phyloP scores from a whole-genome alignment of 129 eudicot genomes.

The Tagetes patula region DNA sequence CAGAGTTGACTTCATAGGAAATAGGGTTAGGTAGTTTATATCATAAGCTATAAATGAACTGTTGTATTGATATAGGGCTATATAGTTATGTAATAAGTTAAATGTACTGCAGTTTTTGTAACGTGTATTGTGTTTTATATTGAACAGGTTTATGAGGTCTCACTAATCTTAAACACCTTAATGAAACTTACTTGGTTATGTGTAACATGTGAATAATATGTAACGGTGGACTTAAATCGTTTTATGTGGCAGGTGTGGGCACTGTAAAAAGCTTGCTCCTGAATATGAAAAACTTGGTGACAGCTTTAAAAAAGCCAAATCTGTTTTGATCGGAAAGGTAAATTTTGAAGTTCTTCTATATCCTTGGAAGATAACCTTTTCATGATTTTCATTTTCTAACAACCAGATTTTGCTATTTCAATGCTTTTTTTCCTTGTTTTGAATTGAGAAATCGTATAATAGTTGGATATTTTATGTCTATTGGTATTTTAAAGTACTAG shows the following conservation, averaged over 20 bases:
- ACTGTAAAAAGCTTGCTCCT: slow-evolving; percentile 98
- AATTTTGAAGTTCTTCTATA: slow-evolving; percentile 11
- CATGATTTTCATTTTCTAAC: background rate
- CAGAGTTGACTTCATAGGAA: background rate
- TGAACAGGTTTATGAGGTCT: background rate
- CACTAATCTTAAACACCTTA: background rate
- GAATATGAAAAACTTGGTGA: slow-evolving; percentile 92
- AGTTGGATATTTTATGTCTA: slow-evolving; percentile 1
- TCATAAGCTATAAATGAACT: background rate
- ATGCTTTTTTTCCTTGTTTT: slow-evolving; percentile 16
- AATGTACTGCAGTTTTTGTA: slow-evolving; percentile 6
- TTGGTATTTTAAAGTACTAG: background rate
- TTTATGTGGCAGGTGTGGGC: slow-evolving; percentile 81
- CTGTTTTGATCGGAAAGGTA: slow-evolving; percentile 92
- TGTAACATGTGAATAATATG: slow-evolving; percentile 7
- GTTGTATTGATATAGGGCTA: background rate
- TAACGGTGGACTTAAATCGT: slow-evolving; percentile 11
- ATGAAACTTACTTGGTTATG: slow-evolving; percentile 19
- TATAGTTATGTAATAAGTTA: background rate
- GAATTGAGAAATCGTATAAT: slow-evolving; percentile 14
- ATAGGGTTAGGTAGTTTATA: background rate
- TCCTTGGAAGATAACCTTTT: slow-evolving; percentile 1
- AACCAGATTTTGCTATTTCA: background rate
- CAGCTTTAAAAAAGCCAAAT: slow-evolving; percentile 87
- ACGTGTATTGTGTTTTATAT: background rate